phyloP scores from a whole-genome alignment of 2,329 filamentous ascomycete genomes.

The Pseudogymnoascus sp. region DNA sequence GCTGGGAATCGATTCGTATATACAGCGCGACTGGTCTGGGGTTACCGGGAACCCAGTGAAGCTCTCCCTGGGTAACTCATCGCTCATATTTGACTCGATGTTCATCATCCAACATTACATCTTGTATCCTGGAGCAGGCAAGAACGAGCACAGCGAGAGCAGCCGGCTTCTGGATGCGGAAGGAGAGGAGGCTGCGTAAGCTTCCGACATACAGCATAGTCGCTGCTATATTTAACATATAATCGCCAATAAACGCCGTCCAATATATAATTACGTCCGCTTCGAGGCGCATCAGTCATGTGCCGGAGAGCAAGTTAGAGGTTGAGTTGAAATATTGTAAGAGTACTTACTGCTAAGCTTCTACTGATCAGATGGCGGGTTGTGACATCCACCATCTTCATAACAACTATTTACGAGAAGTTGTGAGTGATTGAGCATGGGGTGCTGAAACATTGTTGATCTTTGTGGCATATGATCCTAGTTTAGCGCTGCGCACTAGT shows the following conservation, averaged over 20 bases:
- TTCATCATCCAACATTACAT: constrained; percentile 88
- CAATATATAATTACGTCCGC: neutral
- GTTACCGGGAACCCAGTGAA: constrained; percentile 89
- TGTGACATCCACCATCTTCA: neutral
- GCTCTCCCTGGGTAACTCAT: constrained; percentile 75
- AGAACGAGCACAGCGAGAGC: constrained; percentile 13
- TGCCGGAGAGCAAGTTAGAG: neutral
- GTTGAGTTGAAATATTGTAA: neutral
- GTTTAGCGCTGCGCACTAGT: neutral
- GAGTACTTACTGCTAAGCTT: neutral
- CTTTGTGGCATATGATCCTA: neutral
- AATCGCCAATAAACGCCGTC: neutral
- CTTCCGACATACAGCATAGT: neutral
- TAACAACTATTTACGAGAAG: neutral
- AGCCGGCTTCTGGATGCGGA: neutral
- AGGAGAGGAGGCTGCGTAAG: neutral
- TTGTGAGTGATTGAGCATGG: neutral
- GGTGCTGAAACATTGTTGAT: neutral
- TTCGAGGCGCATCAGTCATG: neutral
- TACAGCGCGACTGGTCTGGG: constrained; percentile 82
- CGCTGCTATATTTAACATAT: constrained; percentile 1
- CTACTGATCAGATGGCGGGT: neutral
- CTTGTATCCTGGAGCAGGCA: constrained; percentile 47
- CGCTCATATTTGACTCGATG: constrained; percentile 74
- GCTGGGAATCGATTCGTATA: constrained; percentile 72